Base-by-base conservation (phyloP, 352 stramenopile species). In the Pythium diclinum region DNA sequence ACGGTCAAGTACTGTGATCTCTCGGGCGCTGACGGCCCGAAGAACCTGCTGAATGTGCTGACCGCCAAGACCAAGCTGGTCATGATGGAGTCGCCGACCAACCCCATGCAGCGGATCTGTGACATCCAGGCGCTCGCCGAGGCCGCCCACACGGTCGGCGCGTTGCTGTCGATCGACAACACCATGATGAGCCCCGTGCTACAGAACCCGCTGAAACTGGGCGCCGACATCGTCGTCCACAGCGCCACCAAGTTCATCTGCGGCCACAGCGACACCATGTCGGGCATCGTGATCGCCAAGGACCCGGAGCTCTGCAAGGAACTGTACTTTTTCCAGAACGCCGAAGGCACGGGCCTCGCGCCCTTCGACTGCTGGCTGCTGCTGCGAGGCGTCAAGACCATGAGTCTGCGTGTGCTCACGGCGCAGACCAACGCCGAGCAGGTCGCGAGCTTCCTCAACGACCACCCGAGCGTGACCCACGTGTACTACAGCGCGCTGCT, bases 181-280 rank as follows among this genome's bases (percentile, higher is more conserved):
- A 99, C 95, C 7, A 98, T 98, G 80, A 94, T 97, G 76, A 96
- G 85, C 34, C 95, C 96, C n/a, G 97, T 97, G 56, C 79, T 98
- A 53, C 92, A 98, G 73, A 97, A 98, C 66, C 96, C 96, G 28
- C 67, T 99, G 9, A 67, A 79, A 33, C 79, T 98, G 6, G 97
- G 97, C 21, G 96, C 96, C 7, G 97, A 99, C 78, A 87, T 98
- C 25, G 92, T 98, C 25, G 79, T 99, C 56, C 97, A 99, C 79
- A 98, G 88, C 53, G 94, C 87, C 23, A 99, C 97, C 54, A 99
- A 99, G 78, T 99, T 98, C 68, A 83, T 99, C 57, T 96, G 84
- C 62, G 97, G 97, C 54, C 97, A 99, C 80, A 97, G 88, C 44
- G 97, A 99, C 81, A 97, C 96, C 33, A 91, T 99, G 73, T 88